Conservation (phyloP, 768 basidiomycete species). For the Podaxis sp. region DNA sequence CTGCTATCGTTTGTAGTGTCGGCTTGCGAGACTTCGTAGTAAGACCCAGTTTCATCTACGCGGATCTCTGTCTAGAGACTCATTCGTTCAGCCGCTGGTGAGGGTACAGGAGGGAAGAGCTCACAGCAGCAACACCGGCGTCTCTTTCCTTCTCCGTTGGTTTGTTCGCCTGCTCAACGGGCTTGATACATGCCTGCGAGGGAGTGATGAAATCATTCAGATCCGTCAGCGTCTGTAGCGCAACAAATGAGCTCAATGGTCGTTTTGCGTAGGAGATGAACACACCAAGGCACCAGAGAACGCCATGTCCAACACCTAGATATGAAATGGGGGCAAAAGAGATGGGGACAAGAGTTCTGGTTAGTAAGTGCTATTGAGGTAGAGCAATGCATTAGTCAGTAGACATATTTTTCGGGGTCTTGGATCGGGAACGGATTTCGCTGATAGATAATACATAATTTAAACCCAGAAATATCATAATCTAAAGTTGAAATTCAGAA, state of each 20-base stretch:
- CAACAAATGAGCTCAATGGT: constrained; percentile 1
- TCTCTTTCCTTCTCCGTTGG: constrained; percentile 23
- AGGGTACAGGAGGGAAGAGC: constrained; percentile 1
- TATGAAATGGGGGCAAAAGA: neutral
- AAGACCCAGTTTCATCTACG: constrained; percentile 79
- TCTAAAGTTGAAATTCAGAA: neutral
- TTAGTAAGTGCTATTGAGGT: neutral
- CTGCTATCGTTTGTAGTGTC: neutral
- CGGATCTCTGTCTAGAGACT: constrained; percentile 81
- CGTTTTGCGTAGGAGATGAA: constrained; percentile 13
- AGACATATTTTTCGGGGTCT: constrained; percentile 5
- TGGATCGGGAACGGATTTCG: constrained; percentile 9
- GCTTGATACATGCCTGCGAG: constrained; percentile 96
- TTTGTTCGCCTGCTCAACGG: constrained; percentile 54
- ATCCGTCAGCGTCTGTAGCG: constrained; percentile 76
- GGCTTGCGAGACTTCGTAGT: constrained; percentile 69
- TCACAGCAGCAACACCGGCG: constrained; percentile 33
- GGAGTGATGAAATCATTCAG: constrained; percentile 97
- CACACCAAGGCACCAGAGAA: constrained; percentile 85
- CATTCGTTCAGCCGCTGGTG: neutral
- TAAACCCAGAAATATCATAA: neutral
- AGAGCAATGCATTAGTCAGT: constrained; percentile 12
- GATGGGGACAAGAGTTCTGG: neutral
- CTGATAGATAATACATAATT: no score
- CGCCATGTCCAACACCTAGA: constrained; percentile 48